Evolutionary conservation across 345 rosid genomes (phyloP), one percentile per base, ranked within the genome.

Genomic region (Citrus unshiu): DNA sequence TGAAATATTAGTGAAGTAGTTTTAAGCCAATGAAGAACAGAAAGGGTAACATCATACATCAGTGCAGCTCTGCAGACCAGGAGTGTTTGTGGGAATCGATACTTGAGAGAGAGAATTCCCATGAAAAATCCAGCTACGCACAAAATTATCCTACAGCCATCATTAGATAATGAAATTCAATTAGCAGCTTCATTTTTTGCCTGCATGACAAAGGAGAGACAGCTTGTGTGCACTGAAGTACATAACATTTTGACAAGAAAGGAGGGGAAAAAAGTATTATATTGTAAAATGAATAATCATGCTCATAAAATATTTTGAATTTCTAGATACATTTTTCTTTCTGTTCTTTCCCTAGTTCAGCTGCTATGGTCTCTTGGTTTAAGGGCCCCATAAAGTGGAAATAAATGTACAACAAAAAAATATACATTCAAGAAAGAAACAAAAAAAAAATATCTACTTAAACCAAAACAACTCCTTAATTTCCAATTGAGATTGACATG

Each of bases 101-200:
- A 86, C 90, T 87, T 94, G 95, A 77, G 75, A 84, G 62, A 96
- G 86, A 81, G 91, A 79, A 83, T 68, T 82, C 68, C 85, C 91
- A 46, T 35, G 57, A 58, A 91, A 82, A 71, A 83, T 88, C 99
- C 99, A 96, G 85, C 92, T 72, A 19, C 89, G 95, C 25, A 93
- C 88, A 91, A 84, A 85, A 85, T 91, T 94, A 87, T 93, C 97
- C 99, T 96, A 51, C 25, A 4, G 74, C 35, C 24, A 79, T 68
- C 68, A 22, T 18, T 54, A 54, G 39, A 60, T 21, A 49, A 30
- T 13, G 18, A 60, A 22, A 34, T 43, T 27, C 68, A 6, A 3
- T 51, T 30, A 27, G 3, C 16, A 21, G 16, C 30, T 74, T 61
- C 32, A 40, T 58, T 59, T 46, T 58, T 72, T 72, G 77, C 37